Evolutionary conservation across 2,329 filamentous ascomycete species (phyloP).

Genomic region (Penicillium sp.): DNA sequence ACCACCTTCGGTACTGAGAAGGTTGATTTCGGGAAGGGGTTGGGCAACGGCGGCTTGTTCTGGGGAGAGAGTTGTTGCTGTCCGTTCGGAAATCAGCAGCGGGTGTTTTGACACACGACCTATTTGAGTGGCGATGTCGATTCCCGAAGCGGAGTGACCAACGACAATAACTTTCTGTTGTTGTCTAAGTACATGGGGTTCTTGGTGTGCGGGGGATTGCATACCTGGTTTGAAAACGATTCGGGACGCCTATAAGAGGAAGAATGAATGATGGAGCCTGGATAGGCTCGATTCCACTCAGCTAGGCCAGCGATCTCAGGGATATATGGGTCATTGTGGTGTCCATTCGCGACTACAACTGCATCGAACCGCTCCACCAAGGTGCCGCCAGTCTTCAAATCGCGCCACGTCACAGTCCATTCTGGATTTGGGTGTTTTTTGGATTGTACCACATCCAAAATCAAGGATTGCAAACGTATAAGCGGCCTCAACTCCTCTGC

Average conservation of each 20-base stretch:
- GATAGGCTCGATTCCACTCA: constrained; percentile 3
- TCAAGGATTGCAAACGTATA: constrained; percentile 2
- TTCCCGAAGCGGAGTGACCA: constrained; percentile 13
- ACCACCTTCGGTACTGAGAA: not conserved
- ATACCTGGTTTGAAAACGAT: constrained; percentile 6
- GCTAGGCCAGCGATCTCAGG: constrained; percentile 3
- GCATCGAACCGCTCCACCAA: constrained; percentile 3
- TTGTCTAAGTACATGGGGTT: not conserved
- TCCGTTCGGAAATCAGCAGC: constrained; percentile 10
- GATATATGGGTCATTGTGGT: constrained; percentile 12
- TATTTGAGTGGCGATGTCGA: constrained; percentile 12
- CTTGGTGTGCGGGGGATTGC: not conserved
- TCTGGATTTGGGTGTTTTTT: not conserved
- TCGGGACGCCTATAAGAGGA: constrained; percentile 8
- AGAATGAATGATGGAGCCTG: constrained; percentile 9
- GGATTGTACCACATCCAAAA: not conserved
- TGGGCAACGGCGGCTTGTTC: not conserved
- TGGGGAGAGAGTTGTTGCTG: constrained; percentile 1
- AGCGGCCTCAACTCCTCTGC: constrained; percentile 5
- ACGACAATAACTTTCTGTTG: constrained; percentile 15
- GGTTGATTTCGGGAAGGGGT: constrained; percentile 3
- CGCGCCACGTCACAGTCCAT: constrained; percentile 8
- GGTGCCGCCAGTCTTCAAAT: not conserved
- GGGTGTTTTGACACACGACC: constrained; percentile 7
- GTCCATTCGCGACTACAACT: constrained; percentile 11